These are phyloP conservation scores for Tolypocladium sp. DNA, from an alignment of 2,329 filamentous ascomycete genomes.

Conservation along the genomic window DNA sequence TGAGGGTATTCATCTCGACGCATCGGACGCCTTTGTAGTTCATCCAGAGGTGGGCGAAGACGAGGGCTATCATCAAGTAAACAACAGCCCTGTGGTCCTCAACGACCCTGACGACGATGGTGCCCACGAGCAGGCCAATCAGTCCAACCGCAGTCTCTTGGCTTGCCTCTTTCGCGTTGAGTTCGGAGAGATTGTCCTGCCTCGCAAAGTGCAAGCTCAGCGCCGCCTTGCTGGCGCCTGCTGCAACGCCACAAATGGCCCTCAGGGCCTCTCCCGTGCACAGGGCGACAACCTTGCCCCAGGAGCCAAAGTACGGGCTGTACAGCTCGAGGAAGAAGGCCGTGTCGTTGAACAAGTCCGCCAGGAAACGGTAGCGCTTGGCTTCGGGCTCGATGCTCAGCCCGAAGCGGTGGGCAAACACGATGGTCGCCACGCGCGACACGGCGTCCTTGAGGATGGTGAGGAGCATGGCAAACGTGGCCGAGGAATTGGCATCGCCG, in stretches of 20 bases:
- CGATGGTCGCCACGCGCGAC: conserved; percentile 73
- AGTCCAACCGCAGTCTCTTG: conserved; percentile 92
- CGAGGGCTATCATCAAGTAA: conserved; percentile 59
- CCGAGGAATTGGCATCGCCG: conserved; percentile 68
- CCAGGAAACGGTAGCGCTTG: conserved; percentile 80
- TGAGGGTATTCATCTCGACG: conserved; percentile 76
- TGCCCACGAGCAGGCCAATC: conserved; percentile 77
- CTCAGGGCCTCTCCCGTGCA: conserved; percentile 41
- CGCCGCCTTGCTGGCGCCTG: conserved; percentile 81
- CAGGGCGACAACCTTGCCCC: conserved; percentile 39
- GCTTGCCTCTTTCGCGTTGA: conserved; percentile 91
- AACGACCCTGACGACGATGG: conserved; percentile 68
- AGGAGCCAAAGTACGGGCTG: conserved; percentile 59
- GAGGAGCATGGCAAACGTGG: conserved; percentile 72
- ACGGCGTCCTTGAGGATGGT: conserved; percentile 76
- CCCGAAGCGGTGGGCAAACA: conserved; percentile 76
- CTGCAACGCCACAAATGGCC: conserved; percentile 77
- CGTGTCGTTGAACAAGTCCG: conserved; percentile 81
- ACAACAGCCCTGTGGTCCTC: conserved; percentile 65
- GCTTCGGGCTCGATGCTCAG: conserved; percentile 81
- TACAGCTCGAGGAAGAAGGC: conserved; percentile 81
- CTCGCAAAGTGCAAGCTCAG: conserved; percentile 86
- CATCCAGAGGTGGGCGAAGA: conserved; percentile 68
- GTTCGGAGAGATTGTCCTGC: conserved; percentile 78
- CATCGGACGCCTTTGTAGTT: conserved; percentile 81